Evolutionary conservation across 192 early-diverging fungal genomes (phyloP).

Genomic region (Linnemannia schmuckeri): DNA sequence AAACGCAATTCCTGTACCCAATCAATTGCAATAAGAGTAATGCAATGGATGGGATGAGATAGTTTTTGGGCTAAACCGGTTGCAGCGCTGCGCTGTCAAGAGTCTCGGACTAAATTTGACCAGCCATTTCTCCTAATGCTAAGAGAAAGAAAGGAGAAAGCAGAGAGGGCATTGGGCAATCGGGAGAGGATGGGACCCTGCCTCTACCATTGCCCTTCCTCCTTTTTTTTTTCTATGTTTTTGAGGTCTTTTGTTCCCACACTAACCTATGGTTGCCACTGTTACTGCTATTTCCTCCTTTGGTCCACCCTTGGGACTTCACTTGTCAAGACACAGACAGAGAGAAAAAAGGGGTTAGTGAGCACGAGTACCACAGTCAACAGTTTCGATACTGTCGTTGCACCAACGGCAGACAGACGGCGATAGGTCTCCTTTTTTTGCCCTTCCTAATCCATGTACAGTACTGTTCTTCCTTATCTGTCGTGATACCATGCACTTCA

Average conservation of each 20-base stretch:
- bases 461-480: too few species aligned
- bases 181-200: neutral
- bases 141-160: neutral
- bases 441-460: too few species aligned
- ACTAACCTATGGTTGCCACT: neutral
- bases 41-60: neutral
- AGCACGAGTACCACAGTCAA: neutral
- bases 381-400: too few species aligned
- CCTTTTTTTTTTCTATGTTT: neutral
- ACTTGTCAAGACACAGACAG: neutral
- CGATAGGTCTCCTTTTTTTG: too few species aligned
- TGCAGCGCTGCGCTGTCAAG: neutral
- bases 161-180: neutral
- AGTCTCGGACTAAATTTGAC: slow-evolving; percentile 1
- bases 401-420: too few species aligned
- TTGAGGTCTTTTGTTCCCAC: neutral
- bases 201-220: neutral
- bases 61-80: neutral
- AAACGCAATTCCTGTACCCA: neutral
- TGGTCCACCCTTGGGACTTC: neutral
- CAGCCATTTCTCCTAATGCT: neutral
- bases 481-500: too few species aligned
- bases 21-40: too few species aligned
- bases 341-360: neutral
- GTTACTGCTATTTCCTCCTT: neutral